Evolutionary conservation across 2,329 filamentous ascomycete species (phyloP), one percentile per base, ranked within the genome.

Genomic region (Sporothrix globosa): DNA sequence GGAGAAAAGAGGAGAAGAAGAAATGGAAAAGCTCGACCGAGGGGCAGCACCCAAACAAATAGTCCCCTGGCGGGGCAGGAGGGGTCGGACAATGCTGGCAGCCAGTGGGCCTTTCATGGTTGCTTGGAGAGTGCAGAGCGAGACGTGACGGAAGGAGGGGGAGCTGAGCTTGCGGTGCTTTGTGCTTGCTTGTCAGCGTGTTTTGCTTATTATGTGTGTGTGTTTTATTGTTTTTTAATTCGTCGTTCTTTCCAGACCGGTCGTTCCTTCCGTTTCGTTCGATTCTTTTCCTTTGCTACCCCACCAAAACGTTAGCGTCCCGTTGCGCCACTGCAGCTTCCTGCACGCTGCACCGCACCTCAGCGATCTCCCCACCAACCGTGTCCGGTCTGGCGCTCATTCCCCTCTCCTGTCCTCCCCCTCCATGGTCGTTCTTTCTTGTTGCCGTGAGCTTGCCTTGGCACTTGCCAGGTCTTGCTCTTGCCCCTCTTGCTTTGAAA

Each of bases 71-170:
- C 78, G 79, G 79, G 78, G 77, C 78, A 80, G 76, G 78, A 80
- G 79, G 79, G 79, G 79, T 79, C 79, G 78, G 74, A 80, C 77
- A 73, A 80, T 71, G 71, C 72, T 75, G 73, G 75, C 65, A 71
- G 74, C 72, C 73, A 76, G 73, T 74, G 73, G 72, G 70, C 63
- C 70, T 54, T 69, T 71, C 73, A 74, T 74, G 39, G 66, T 69
- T 69, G 56, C 48, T 67, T 53, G 50, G 27, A 24, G 50, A n/a
- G 4, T 11, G 34, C 30, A 44, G 10, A 44, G 41, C 14, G 41
- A 13, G 39, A n/a, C 6, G 39, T 61, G 58, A 63, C 58, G 58
- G 34, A 63, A 27, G 58, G 58, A 46, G 58, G 58, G 39, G 58
- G 21, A 63, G 58, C 58, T 58, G 53, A n/a, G 54, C 30, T 39